A percentile compares a stretch with the other conserved stretches of the same genome.
phyloP scores from a whole-genome alignment of 371 early-diverging fungal genomes.

The Zopfochytrium polystomum region DNA sequence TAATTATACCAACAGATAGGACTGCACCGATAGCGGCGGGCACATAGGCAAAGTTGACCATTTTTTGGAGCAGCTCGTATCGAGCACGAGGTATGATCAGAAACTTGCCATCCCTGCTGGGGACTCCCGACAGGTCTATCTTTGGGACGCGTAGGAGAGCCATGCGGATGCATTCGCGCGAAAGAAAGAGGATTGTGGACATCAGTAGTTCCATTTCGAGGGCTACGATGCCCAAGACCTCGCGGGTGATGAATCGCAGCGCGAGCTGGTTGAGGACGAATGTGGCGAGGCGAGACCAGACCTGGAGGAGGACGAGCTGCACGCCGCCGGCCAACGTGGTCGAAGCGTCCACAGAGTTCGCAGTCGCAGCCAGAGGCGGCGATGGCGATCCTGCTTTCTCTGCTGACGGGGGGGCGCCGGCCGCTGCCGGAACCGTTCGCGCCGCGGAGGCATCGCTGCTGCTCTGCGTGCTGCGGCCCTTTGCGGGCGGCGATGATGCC shows the following conservation, averaged over 20 bases:
- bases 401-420: too few relatives aligned
- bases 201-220: slow-evolving; percentile 83
- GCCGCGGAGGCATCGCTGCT: too few relatives aligned
- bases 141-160: slow-evolving; percentile 60
- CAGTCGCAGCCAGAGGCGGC: too few relatives aligned
- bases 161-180: slow-evolving; percentile 85
- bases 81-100: too few relatives aligned
- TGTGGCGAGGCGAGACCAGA: slow-evolving; percentile 73
- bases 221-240: slow-evolving; percentile 78
- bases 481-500: too few relatives aligned
- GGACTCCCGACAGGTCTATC: neutral
- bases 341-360: too few relatives aligned
- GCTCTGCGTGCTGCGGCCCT: too few relatives aligned
- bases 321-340: slow-evolving; percentile 68
- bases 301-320: slow-evolving; percentile 73
- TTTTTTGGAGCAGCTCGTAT: slow-evolving; percentile 30
- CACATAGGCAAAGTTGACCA: slow-evolving; percentile 75
- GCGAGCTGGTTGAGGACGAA: slow-evolving; percentile 77
- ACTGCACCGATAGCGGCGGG: slow-evolving; percentile 63
- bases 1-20: slow-evolving; percentile 26
- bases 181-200: slow-evolving; percentile 81
- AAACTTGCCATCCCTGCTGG: too few relatives aligned
- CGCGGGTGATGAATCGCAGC: slow-evolving; percentile 58
- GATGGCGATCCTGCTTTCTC: too few relatives aligned
- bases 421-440: too few relatives aligned